Base-by-base conservation (phyloP, 352 stramenopile species). In the Phytophthora capsici region DNA sequence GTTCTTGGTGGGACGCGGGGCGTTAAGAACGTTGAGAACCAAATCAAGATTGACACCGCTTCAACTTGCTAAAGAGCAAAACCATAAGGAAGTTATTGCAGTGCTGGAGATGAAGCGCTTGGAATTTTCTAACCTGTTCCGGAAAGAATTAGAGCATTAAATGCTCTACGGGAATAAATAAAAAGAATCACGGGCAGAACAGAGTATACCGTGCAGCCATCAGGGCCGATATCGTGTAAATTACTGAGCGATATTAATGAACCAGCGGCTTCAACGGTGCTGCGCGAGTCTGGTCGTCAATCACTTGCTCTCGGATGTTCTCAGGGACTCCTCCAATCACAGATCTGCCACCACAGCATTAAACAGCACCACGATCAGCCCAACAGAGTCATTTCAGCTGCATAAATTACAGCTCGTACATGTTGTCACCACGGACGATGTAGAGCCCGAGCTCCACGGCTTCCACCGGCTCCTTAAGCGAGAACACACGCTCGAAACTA, bases 401-500 rank as follows among this genome's bases (percentile, higher is more conserved):
- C 19, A 10, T 32, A 22, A 8, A 57, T 12, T 38, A 13, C 20
- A 20, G 9, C 14, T 50, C 80, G 66, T 78, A 96, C 89, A 98
- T 97, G 73, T 98, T 98, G 77, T 98, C 93, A 20, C 94, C 95
- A 46, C 95, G 88, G 38, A 98, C 84, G 61, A 98, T 97, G 65
- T 98, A 98, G 22, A 98, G 75, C 25, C 95, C 95, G 8, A 98
- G 77, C 59, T 93, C 82, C 19, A 97, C 89, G 20, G 88, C 82
- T 49, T 98, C 90, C 34, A 98, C 93, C 7, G 90, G 91, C 32
- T 93, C 84, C 54, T 95, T 93, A 34, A 82, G 72, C 49, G 91
- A 97, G 78, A 95, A 98, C 6, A 98, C 89, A 63, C 94, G 88
- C 80, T 98, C 94, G 56, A 97, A 96, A 79, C 88, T 97, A 71